Percentiles rank a stretch among this genome's conserved stretches.
phyloP scores from a whole-genome alignment of 1,139 yeast species.

The Lodderomyces beijingensis region DNA sequence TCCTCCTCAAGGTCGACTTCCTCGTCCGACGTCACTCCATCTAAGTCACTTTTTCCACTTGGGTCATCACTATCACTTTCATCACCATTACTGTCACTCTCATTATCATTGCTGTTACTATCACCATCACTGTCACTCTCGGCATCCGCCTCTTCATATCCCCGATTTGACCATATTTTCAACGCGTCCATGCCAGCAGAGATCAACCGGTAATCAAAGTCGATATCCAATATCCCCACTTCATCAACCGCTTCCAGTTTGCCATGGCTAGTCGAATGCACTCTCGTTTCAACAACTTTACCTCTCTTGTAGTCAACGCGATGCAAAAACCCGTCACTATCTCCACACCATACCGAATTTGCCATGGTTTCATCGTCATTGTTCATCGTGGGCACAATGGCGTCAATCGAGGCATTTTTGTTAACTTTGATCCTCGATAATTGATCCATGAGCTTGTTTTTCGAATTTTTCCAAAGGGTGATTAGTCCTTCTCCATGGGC shows the following conservation, averaged over 20 bases:
- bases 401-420: slow-evolving; percentile 73
- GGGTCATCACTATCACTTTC: slow-evolving; percentile 16
- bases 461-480: slow-evolving; percentile 80
- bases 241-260: slow-evolving; percentile 44
- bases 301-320: slow-evolving; percentile 65
- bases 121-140: slow-evolving; percentile 13
- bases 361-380: slow-evolving; percentile 47
- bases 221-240: slow-evolving; percentile 72
- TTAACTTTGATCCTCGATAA: slow-evolving; percentile 71
- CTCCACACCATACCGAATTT: slow-evolving; percentile 75
- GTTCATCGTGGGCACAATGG: slow-evolving; percentile 71
- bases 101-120: slow-evolving; percentile 9
- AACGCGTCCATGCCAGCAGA: slow-evolving; percentile 81
- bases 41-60: slow-evolving; percentile 15
- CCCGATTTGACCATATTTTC: slow-evolving; percentile 62
- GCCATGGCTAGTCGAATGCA: slow-evolving; percentile 50
- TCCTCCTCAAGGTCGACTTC: slow-evolving; percentile 12
- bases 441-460: slow-evolving; percentile 71
- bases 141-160: slow-evolving; percentile 16
- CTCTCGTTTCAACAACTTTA: slow-evolving; percentile 59
- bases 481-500: slow-evolving; percentile 92
- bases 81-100: slow-evolving; percentile 13
- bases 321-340: slow-evolving; percentile 74
- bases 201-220: slow-evolving; percentile 69
- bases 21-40: slow-evolving; percentile 12